These are phyloP conservation scores for Verbascum thapsus DNA, from an alignment of 257 asterid species.

Conservation along the genomic window DNA sequence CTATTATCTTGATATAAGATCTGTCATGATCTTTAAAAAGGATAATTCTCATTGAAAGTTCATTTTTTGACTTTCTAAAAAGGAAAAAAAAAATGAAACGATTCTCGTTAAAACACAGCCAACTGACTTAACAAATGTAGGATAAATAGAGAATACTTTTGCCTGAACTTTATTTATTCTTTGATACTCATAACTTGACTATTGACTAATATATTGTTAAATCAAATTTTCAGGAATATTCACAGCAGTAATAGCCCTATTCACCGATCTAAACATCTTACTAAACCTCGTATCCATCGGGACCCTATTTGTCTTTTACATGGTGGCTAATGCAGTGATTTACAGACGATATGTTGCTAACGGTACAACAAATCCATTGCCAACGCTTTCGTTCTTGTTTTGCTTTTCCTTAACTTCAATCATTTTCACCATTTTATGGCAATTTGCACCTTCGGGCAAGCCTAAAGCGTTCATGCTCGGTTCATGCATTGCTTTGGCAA, in stretches of 20 bases:
- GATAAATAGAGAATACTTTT: constrained; percentile 19
- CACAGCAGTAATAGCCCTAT: constrained; percentile 81
- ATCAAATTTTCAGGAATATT: constrained; percentile 60
- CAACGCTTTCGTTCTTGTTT: constrained; percentile 59
- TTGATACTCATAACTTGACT: constrained; percentile 29
- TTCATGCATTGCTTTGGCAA: constrained; percentile 54
- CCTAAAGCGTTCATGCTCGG: constrained; percentile 67
- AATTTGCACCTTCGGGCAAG: constrained; percentile 62
- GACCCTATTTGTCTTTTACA: constrained; percentile 85
- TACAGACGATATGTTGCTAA: constrained; percentile 69
- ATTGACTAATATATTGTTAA: not conserved
- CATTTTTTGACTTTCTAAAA: constrained; percentile 31
- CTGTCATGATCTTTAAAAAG: constrained; percentile 23
- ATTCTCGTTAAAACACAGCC: constrained; percentile 35
- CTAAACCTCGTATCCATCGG: constrained; percentile 77
- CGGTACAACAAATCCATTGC: constrained; percentile 77
- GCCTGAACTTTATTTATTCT: constrained; percentile 33
- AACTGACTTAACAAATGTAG: constrained; percentile 17
- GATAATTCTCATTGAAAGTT: constrained; percentile 7
- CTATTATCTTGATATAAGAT: constrained; percentile 19
- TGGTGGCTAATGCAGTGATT: constrained; percentile 93
- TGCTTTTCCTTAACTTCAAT: constrained; percentile 65
- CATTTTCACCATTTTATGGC: constrained; percentile 69
- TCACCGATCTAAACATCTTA: constrained; percentile 74
- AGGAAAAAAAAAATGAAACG: constrained; percentile 31